Percentiles rank a stretch among this genome's conserved stretches.
Conservation (phyloP, 495 filamentous ascomycete species). For the Aspergillus sclerotioniger region DNA sequence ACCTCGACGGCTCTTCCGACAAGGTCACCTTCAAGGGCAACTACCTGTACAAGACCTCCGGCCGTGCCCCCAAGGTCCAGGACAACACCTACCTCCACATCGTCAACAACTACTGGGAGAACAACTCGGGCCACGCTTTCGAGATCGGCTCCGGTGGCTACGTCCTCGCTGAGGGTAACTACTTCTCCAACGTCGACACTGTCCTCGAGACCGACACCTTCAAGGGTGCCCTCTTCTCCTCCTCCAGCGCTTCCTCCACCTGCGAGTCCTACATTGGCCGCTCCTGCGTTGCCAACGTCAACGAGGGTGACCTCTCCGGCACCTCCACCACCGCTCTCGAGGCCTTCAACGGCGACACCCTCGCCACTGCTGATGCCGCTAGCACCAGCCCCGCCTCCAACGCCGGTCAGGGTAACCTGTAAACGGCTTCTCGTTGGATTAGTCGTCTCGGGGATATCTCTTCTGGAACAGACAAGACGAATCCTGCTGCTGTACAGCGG, state of each 20-base stretch:
- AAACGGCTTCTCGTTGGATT: background rate
- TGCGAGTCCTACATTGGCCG: constrained; percentile 4
- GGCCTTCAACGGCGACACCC: background rate
- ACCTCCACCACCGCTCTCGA: constrained; percentile 1
- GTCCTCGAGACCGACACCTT: constrained; percentile 5
- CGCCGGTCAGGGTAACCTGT: constrained; percentile 7
- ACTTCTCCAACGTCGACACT: constrained; percentile 30
- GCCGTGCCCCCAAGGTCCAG: constrained; percentile 41
- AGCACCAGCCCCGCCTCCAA: constrained; percentile 1
- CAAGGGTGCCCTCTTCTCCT: constrained; percentile 4
- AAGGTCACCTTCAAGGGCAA: constrained; percentile 42
- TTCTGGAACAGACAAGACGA: background rate
- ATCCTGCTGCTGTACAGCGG: background rate
- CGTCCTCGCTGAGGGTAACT: constrained; percentile 54
- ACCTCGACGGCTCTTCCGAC: constrained; percentile 38
- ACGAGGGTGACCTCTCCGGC: constrained; percentile 1
- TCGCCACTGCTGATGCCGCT: constrained; percentile 1
- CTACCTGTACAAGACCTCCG: constrained; percentile 41
- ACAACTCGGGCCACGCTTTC: constrained; percentile 52
- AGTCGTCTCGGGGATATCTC: background rate
- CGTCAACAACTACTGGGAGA: constrained; percentile 55
- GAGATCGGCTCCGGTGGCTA: constrained; percentile 47
- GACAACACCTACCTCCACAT: constrained; percentile 39
- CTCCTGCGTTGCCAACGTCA: constrained; percentile 4
- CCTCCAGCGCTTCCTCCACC: constrained; percentile 2